A percentile compares a stretch with the other conserved stretches of the same genome.
These are phyloP conservation scores for Dipodascopsis uninucleata DNA, from an alignment of 805 yeast species.

Conservation along the genomic window DNA sequence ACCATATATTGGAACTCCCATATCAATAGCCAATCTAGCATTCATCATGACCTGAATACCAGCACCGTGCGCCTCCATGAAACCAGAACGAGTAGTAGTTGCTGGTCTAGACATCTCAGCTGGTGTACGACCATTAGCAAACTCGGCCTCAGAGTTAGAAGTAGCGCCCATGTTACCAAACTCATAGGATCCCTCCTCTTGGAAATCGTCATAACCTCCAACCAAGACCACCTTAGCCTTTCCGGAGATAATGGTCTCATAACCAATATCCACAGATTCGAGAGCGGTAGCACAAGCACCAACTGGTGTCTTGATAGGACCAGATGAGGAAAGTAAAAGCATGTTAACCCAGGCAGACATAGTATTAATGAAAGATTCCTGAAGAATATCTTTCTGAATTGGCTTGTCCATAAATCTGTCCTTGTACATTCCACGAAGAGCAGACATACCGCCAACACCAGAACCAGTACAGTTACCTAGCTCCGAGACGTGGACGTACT, in stretches of 20 bases:
- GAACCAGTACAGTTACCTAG: slow-evolving; percentile 99
- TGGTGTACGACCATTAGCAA: slow-evolving; percentile 95
- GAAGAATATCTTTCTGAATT: slow-evolving; percentile 94
- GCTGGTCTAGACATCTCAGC: slow-evolving; percentile 98
- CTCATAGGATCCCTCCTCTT: slow-evolving; percentile 97
- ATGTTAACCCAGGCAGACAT: slow-evolving; percentile 99
- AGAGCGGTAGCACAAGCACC: slow-evolving; percentile 99
- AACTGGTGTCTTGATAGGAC: slow-evolving; percentile 98
- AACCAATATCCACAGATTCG: slow-evolving; percentile 94
- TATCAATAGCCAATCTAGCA: slow-evolving; percentile 86
- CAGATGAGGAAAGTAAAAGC: slow-evolving; percentile 93
- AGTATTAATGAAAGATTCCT: slow-evolving; percentile 97
- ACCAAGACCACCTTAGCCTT: slow-evolving; percentile 94
- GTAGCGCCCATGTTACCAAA: slow-evolving; percentile 99
- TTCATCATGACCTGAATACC: slow-evolving; percentile 97
- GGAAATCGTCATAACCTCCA: slow-evolving; percentile 99
- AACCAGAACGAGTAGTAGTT: slow-evolving; percentile 92
- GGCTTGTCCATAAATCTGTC: slow-evolving; percentile 91
- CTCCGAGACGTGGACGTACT: slow-evolving; percentile 96
- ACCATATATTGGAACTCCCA: slow-evolving; percentile 99
- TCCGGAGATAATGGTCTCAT: slow-evolving; percentile 87
- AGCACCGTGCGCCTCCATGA: slow-evolving; percentile 99
- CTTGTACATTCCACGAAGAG: slow-evolving; percentile 95
- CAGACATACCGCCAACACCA: slow-evolving; percentile 99
- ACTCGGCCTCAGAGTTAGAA: slow-evolving; percentile 80